Base-by-base conservation (phyloP, 768 basidiomycete species). In the Strobilomyces confusus region DNA sequence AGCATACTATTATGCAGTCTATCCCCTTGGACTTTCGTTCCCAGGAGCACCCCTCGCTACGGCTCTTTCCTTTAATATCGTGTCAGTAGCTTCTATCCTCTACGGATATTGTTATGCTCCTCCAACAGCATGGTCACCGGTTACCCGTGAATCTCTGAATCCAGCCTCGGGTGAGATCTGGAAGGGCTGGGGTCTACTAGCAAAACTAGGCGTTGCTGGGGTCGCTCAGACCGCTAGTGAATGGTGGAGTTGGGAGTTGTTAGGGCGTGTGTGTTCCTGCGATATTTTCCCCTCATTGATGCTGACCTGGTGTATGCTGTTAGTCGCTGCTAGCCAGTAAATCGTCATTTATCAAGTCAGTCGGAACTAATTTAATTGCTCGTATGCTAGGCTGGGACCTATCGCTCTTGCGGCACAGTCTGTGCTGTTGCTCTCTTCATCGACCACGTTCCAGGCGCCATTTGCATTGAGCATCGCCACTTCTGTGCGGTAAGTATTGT, bases 241-340 rank as follows among this genome's bases (percentile, higher is more conserved):
- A 69, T 98, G 95, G 95, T 98, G 94, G 93, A 86, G 88, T 36
- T 95, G 95, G 95, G 94, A 97, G 70, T 78, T 92, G 7, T 70
- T 89, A 30, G 86, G 84, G 20, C 72, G 68, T 69, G 53, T 59
- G 68, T 60, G 6, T 26, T 26, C 8, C 8, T 42, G 26, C 11
- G 11, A 1, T 15, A 0, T 40, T 29, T 20, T 43, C 19, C 44
- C 15, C 13, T 25, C 34, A 9, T 41, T 47, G 11, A 38, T 46
- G 37, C 47, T 53, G 32, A 56, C 20, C 14, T 19, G 32, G 41
- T 22, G 11, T 29, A 9, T 38, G 13, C 7, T 9, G 11, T 20
- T 33, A 82, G 79, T 81, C 40, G 79, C 81, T 15, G 80, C 80
- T 36, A 82, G 80, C 61, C 66, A 78, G 80, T 80, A 58, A 63